Evolutionary conservation across 2,329 filamentous ascomycete species (phyloP).

Genomic region (Sarocladium kiliense): DNA sequence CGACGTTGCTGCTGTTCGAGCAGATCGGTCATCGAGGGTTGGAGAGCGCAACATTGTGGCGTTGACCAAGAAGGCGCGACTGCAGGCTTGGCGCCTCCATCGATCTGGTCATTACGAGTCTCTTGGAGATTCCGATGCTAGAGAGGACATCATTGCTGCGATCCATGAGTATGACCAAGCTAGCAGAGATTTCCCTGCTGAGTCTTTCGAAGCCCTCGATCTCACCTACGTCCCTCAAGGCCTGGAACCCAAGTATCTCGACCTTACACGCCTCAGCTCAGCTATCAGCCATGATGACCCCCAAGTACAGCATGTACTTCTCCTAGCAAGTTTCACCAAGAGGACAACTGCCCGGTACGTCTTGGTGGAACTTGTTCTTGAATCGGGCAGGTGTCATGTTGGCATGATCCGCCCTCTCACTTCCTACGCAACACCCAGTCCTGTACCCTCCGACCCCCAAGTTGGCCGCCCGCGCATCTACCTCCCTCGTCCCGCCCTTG

Average conservation of each 20-base stretch:
- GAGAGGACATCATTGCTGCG: slow-evolving; percentile 57
- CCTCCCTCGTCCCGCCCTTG: slow-evolving; percentile 71
- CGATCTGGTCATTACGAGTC: slow-evolving; percentile 79
- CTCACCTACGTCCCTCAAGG: slow-evolving; percentile 63
- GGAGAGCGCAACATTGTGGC: slow-evolving; percentile 83
- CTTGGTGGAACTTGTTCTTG: slow-evolving; percentile 66
- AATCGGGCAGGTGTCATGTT: slow-evolving; percentile 47
- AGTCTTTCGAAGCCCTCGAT: slow-evolving; percentile 71
- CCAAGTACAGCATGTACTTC: slow-evolving; percentile 52
- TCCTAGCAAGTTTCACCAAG: slow-evolving; percentile 54
- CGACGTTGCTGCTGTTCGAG: slow-evolving; percentile 74
- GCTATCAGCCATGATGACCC: slow-evolving; percentile 45
- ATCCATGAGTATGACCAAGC: slow-evolving; percentile 51
- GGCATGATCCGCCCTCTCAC: slow-evolving; percentile 64
- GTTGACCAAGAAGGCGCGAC: slow-evolving; percentile 67
- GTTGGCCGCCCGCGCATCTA: slow-evolving; percentile 59
- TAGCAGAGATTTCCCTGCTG: slow-evolving; percentile 42
- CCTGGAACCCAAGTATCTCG: slow-evolving; percentile 42
- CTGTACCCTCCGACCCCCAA: slow-evolving; percentile 29
- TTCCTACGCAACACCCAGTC: slow-evolving; percentile 53
- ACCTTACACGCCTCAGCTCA: slow-evolving; percentile 46
- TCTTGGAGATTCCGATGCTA: slow-evolving; percentile 65
- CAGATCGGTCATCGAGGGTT: slow-evolving; percentile 64
- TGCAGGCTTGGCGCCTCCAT: slow-evolving; percentile 85
- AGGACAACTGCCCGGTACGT: slow-evolving; percentile 59